phyloP scores from a whole-genome alignment of 306 rosid species.

The Morella rubra region DNA sequence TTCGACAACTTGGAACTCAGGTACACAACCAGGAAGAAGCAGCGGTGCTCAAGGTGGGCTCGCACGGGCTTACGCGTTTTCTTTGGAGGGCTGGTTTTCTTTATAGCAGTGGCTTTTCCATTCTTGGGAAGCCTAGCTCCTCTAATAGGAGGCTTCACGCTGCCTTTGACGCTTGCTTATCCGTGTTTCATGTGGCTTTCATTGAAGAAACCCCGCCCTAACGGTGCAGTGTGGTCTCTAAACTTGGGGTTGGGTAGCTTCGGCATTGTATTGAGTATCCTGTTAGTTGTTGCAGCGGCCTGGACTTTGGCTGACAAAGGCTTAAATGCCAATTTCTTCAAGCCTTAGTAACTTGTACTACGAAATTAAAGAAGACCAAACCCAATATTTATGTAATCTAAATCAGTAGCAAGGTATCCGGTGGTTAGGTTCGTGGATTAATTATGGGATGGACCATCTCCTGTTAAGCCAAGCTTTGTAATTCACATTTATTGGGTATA shows the following conservation, averaged over 20 bases:
- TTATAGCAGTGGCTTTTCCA: constrained; percentile 54
- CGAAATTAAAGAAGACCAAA: too few relatives aligned
- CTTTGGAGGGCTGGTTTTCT: constrained; percentile 55
- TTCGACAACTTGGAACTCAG: constrained; percentile 59
- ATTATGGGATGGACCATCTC: too few relatives aligned
- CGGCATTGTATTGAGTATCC: constrained; percentile 45
- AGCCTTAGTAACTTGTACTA: constrained; percentile 47
- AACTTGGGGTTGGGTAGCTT: constrained; percentile 51
- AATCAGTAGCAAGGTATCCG: too few relatives aligned
- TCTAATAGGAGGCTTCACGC: constrained; percentile 51
- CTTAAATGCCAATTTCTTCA: constrained; percentile 58
- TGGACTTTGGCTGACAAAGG: constrained; percentile 43
- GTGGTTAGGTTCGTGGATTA: too few relatives aligned
- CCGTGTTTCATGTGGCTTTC: constrained; percentile 84
- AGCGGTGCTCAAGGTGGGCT: constrained; percentile 34
- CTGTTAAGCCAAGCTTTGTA: too few relatives aligned
- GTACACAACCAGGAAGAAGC: constrained; percentile 45
- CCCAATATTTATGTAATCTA: too few relatives aligned
- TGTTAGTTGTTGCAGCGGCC: constrained; percentile 47
- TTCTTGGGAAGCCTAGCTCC: constrained; percentile 52
- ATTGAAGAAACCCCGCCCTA: constrained; percentile 47
- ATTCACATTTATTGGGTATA: too few relatives aligned
- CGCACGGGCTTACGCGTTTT: constrained; percentile 37
- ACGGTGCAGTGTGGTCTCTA: constrained; percentile 34
- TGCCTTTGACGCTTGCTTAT: constrained; percentile 64